phyloP scores from a whole-genome alignment of 495 filamentous ascomycete genomes.

The Xylaria venustula region DNA sequence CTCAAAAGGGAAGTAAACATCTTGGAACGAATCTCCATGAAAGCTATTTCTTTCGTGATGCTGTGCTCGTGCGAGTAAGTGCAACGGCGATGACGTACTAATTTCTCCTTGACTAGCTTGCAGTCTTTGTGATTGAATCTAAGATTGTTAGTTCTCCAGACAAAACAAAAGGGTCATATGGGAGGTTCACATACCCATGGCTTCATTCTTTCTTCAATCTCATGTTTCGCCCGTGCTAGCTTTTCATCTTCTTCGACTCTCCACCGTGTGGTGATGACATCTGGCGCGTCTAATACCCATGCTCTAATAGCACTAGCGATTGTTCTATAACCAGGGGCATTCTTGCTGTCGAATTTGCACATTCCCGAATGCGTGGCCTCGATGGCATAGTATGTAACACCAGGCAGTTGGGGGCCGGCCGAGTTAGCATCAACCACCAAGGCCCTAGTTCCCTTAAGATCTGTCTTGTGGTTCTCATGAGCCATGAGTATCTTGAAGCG shows the following conservation, averaged over 20 bases:
- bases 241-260: conserved; percentile 59
- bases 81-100: conserved; percentile 28
- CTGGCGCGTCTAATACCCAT: conserved; percentile 62
- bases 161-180: background rate
- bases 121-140: conserved; percentile 30
- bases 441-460: conserved; percentile 58
- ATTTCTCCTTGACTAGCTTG: conserved; percentile 26
- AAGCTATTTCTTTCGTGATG: conserved; percentile 23
- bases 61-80: conserved; percentile 23
- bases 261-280: conserved; percentile 61
- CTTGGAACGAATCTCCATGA: conserved; percentile 26
- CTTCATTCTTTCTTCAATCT: conserved; percentile 41
- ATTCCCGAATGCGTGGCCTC: conserved; percentile 83
- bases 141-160: conserved; percentile 7
- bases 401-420: conserved; percentile 70
- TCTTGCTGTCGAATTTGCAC: conserved; percentile 78
- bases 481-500: conserved; percentile 67
- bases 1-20: conserved; percentile 30
- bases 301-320: conserved; percentile 69
- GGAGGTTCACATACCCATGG: conserved; percentile 35
- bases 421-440: conserved; percentile 73
- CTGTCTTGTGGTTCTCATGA: conserved; percentile 68
- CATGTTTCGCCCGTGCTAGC: conserved; percentile 37
- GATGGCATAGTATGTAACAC: conserved; percentile 74
- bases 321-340: conserved; percentile 70